Evolutionary conservation across 352 stramenopile genomes (phyloP), one percentile per base, ranked within the genome.

Genomic region (Blastocystis sp.): DNA sequence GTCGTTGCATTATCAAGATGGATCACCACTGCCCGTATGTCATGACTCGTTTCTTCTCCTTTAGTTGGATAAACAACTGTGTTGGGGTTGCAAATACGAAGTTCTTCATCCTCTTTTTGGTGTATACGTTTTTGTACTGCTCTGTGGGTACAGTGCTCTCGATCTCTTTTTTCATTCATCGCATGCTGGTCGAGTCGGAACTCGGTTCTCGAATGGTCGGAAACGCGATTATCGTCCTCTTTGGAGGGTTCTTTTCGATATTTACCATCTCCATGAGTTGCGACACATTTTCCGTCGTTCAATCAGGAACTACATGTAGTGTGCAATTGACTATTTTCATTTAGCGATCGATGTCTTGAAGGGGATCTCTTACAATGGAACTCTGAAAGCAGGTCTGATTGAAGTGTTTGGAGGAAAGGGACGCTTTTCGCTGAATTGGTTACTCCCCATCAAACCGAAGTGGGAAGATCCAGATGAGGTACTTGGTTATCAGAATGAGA

Each of bases 21-120:
- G 91, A 92, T 68, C 91, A 92, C 65, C 90, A 92, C 65, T 92
- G 91, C 78, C 75, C 79, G 78, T 89, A 89, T 18, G 13, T 16
- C 8, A n/a, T 34, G 3, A 18, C 62, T 8, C 41, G 16, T 78
- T 11, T 2, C 8, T 66, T 39, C 62, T 24, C 41, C 34, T 11
- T 7, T 76, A 89, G 78, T 4, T 89, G 78, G 78, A 45, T 89
- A 39, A 89, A 89, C 66, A 89, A 89, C 53, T 89, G 78, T n/a
- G 78, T 89, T 0, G 78, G 78, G 24, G 70, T 89, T 30, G 66
- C 43, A 13, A 89, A 2, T n/a, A 76, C 45, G 3, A 89, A 89
- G 50, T 78, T 66, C 50, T 89, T 89, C 62, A 41, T 89, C 6
- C 66, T 89, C 16, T 89, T 89, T 43, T 54, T 89, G 16, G 20